These are phyloP conservation scores for Carex myosuroides DNA, from an alignment of 176 grass and related monocot species.

Conservation along the genomic window DNA sequence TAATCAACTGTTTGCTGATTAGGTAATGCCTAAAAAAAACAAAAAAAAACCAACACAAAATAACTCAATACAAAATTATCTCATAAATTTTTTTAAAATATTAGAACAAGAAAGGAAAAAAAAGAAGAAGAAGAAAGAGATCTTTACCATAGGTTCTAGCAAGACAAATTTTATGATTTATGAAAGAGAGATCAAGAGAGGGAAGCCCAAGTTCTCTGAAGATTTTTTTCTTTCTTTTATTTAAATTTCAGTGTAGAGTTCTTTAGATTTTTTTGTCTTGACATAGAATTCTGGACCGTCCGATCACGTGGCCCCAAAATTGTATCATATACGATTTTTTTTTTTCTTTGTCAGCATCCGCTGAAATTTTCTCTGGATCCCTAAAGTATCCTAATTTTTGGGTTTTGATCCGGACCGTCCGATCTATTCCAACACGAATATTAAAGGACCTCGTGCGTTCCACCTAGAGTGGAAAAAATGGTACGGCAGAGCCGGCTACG, in stretches of 20 bases:
- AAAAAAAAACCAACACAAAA: background rate
- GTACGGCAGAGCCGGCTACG: too few relatives aligned
- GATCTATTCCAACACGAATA: too few relatives aligned
- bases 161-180: background rate
- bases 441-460: too few relatives aligned
- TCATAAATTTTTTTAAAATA: background rate
- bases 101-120: background rate
- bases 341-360: too few relatives aligned
- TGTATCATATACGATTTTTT: too few relatives aligned
- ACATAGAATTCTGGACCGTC: conserved; percentile 50
- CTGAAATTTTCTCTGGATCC: too few relatives aligned
- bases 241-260: background rate
- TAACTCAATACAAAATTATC: background rate
- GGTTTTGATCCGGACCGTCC: too few relatives aligned
- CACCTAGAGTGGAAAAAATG: too few relatives aligned
- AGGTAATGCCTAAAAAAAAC: conserved; percentile 46
- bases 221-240: background rate
- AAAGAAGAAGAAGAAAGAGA: background rate
- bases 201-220: background rate
- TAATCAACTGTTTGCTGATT: conserved; percentile 79
- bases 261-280: conserved; percentile 10
- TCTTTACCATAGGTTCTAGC: background rate
- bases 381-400: too few relatives aligned
- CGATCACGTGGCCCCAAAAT: conserved; percentile 20
- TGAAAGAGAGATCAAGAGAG: background rate